phyloP scores from a whole-genome alignment of 768 basidiomycete species.

The Megacollybia marginata region DNA sequence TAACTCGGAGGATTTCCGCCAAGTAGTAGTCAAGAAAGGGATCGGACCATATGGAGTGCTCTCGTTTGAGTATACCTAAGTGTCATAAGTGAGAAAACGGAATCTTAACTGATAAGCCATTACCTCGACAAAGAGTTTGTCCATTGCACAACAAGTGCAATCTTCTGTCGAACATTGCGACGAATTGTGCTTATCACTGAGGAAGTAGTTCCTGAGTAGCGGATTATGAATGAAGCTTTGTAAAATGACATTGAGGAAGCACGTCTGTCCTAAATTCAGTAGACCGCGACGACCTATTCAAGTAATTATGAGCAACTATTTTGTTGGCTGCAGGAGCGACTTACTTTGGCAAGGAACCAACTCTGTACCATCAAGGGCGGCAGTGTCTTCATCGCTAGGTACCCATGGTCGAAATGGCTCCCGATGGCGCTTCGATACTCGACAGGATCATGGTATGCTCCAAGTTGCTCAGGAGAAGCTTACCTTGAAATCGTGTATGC shows the following conservation, averaged over 20 bases:
- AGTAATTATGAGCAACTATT: not conserved
- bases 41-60: conserved; percentile 69
- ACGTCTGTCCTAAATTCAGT: conserved; percentile 86
- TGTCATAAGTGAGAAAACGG: not conserved
- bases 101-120: not conserved
- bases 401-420: conserved; percentile 46
- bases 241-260: conserved; percentile 88
- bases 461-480: conserved; percentile 1
- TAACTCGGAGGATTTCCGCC: conserved; percentile 74
- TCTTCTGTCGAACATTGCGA: conserved; percentile 59
- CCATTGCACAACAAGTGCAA: conserved; percentile 93
- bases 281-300: conserved; percentile 67
- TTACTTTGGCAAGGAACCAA: conserved; percentile 70
- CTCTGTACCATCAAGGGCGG: conserved; percentile 40
- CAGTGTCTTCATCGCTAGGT: conserved; percentile 31
- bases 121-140: conserved; percentile 74
- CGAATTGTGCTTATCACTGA: conserved; percentile 84
- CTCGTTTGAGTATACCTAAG: conserved; percentile 51
- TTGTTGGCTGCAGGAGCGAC: conserved; percentile 1
- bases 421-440: conserved; percentile 32
- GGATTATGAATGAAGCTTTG: conserved; percentile 90
- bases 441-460: not conserved
- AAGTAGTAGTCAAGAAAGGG: conserved; percentile 76
- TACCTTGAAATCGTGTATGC: conserved; percentile 54
- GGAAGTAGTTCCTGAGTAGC: conserved; percentile 79